These are phyloP conservation scores for Cytospora paraplurivora DNA, from an alignment of 2,329 filamentous ascomycete species.

Conservation along the genomic window DNA sequence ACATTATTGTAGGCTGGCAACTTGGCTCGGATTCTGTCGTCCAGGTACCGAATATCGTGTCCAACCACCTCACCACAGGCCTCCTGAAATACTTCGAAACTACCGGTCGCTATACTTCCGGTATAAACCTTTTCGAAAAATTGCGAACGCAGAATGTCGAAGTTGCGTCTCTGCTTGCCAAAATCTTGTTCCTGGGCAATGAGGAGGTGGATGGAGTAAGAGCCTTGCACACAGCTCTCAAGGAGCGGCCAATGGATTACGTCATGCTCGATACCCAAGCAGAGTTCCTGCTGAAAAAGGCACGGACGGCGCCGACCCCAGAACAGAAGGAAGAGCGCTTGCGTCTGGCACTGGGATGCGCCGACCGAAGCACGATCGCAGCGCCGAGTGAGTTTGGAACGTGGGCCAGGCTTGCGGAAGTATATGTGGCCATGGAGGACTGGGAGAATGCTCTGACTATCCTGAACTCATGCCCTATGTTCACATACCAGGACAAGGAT, in stretches of 20 bases:
- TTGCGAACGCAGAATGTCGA: slow-evolving; percentile 87
- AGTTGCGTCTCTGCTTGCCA: slow-evolving; percentile 88
- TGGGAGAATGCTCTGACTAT: slow-evolving; percentile 96
- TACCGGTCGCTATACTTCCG: slow-evolving; percentile 89
- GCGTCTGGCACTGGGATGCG: slow-evolving; percentile 86
- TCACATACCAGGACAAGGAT: slow-evolving; percentile 99
- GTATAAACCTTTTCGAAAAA: slow-evolving; percentile 97
- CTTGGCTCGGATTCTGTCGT: slow-evolving; percentile 95
- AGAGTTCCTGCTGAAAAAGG: slow-evolving; percentile 87
- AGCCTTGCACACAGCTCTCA: slow-evolving; percentile 82
- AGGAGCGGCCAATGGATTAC: slow-evolving; percentile 96
- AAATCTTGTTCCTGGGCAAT: slow-evolving; percentile 89
- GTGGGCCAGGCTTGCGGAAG: slow-evolving; percentile 90
- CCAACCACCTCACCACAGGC: slow-evolving; percentile 93
- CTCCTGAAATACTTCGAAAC: slow-evolving; percentile 94
- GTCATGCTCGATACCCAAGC: slow-evolving; percentile 94
- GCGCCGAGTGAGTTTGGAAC: slow-evolving; percentile 97
- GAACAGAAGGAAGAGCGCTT: slow-evolving; percentile 67
- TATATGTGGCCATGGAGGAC: slow-evolving; percentile 91
- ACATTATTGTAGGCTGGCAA: slow-evolving; percentile 71
- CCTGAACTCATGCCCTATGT: slow-evolving; percentile 98
- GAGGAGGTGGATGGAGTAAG: slow-evolving; percentile 96
- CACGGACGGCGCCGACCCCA: slow-evolving; percentile 54
- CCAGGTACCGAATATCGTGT: slow-evolving; percentile 94
- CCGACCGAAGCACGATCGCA: slow-evolving; percentile 90